These are phyloP conservation scores for Hyaloscypha finlandica DNA, from an alignment of 495 filamentous ascomycete species.

Conservation along the genomic window DNA sequence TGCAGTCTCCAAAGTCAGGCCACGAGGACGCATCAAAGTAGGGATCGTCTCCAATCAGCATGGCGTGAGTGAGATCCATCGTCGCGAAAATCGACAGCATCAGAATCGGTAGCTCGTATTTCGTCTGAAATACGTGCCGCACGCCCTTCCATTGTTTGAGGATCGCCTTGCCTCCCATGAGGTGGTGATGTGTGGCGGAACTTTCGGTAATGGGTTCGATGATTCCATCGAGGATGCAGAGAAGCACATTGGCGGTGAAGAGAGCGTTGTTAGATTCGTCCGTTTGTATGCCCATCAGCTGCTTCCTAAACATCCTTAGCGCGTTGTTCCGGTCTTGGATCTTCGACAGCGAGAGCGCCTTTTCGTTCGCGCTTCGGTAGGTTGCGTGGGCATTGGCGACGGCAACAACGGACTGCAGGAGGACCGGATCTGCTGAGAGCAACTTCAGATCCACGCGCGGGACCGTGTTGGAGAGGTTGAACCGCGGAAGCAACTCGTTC, in stretches of 20 bases:
- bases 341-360: slow-evolving; percentile 32
- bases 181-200: slow-evolving; percentile 39
- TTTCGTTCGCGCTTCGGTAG: slow-evolving; percentile 32
- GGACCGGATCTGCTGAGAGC: slow-evolving; percentile 32
- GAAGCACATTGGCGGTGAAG: slow-evolving; percentile 41
- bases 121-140: slow-evolving; percentile 26
- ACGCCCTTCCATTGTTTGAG: slow-evolving; percentile 37
- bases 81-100: slow-evolving; percentile 43
- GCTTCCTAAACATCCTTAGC: slow-evolving; percentile 34
- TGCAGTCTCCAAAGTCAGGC: slow-evolving; percentile 25
- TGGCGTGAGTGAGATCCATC: slow-evolving; percentile 39
- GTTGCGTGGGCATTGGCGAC: slow-evolving; percentile 37
- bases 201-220: slow-evolving; percentile 39
- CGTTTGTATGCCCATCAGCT: slow-evolving; percentile 26
- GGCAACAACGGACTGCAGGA: slow-evolving; percentile 33
- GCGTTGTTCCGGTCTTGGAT: slow-evolving; percentile 37
- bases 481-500: slow-evolving; percentile 34
- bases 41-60: slow-evolving; percentile 33
- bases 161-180: slow-evolving; percentile 42
- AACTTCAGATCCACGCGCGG: slow-evolving; percentile 31
- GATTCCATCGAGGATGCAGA: slow-evolving; percentile 43
- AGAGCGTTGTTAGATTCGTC: slow-evolving; percentile 30
- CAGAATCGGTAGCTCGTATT: slow-evolving; percentile 38
- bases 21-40: slow-evolving; percentile 29
- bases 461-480: slow-evolving; percentile 34